Evolutionary conservation across 352 stramenopile species (phyloP).

Genomic region (Phytophthora fragariae): DNA sequence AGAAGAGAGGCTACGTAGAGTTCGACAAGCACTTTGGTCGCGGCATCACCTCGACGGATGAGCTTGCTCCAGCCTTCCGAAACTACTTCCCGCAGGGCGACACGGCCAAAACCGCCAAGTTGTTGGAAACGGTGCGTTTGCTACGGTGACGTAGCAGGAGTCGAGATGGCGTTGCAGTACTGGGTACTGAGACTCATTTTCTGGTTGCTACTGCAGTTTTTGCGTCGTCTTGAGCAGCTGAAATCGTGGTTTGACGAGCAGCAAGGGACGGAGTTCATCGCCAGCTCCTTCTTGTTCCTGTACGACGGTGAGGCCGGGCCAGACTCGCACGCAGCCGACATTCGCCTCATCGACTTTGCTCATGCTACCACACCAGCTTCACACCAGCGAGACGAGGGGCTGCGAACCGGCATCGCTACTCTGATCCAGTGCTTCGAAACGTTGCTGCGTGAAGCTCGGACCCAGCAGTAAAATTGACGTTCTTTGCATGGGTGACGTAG

Average conservation of each 20-base stretch:
- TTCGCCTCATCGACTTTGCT: conserved; percentile 90
- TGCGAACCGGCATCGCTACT: conserved; percentile 64
- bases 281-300: conserved; percentile 95
- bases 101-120: conserved; percentile 29
- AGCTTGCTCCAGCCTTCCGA: conserved; percentile 73
- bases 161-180: not conserved
- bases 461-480: not conserved
- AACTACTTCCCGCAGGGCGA: conserved; percentile 79
- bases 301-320: conserved; percentile 79
- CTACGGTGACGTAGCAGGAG: not conserved
- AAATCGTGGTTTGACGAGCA: conserved; percentile 84
- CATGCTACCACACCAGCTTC: conserved; percentile 50
- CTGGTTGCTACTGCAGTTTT: conserved; percentile 51
- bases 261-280: conserved; percentile 90
- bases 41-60: conserved; percentile 55
- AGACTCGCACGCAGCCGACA: conserved; percentile 44
- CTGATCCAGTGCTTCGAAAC: conserved; percentile 61
- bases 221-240: conserved; percentile 70
- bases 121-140: conserved; percentile 57
- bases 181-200: conserved; percentile 6
- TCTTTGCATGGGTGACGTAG: not conserved
- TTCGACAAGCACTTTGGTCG: conserved; percentile 92
- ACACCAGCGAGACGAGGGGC: conserved; percentile 56
- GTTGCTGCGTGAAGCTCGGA: conserved; percentile 37
- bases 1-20: conserved; percentile 65